Base-by-base conservation (phyloP, 2,329 filamentous ascomycete species). In the Trichoderma hamatum region DNA sequence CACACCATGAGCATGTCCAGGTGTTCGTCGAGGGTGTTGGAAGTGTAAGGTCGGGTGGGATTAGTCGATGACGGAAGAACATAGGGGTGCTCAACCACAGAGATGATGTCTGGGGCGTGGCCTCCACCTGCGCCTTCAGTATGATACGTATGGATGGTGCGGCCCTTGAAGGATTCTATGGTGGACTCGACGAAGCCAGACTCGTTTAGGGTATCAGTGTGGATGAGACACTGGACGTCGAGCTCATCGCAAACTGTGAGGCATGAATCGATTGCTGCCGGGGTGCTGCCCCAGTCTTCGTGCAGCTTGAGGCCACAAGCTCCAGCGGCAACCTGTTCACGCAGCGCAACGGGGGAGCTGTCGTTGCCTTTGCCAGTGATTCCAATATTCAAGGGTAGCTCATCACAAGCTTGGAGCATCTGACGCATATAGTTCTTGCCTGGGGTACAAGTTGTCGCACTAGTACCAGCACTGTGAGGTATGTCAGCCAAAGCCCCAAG, bases 1-100 rank as follows among this genome's bases (percentile, higher is more conserved):
- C 95, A 98, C 46, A 97, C 93, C 95, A 97, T 97, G 58, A 97
- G 84, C 95, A 98, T 98, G 82, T 98, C 95, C 16, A 97, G 87
- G 81, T 98, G 95, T 80, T 98, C 95, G 76, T 97, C 95, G 0
- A 98, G 86, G 0, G 95, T 98, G 82, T 98, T 97, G 72, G 86
- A 85, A 1, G 95, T 98, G 80, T 90, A 97, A 0, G 95, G 95
- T 2, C 94, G 86, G 1, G 95, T 98, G 0, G 95, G 95, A 78
- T 97, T 98, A 0, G 95, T 98, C 58, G 91, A 95, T 5, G 90
- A 93, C 0, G 95, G 95, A 0, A 98, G 86, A 2, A 98, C 94
- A 76, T 98, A 96, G 59, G 88, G 81, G 75, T 94, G 90, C 79
- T 96, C 93, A 13, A 97, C 95, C 1, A 97, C 94, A 32, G 88